Base-by-base conservation (phyloP, 495 filamentous ascomycete species). In the Penicillium fimorum region DNA sequence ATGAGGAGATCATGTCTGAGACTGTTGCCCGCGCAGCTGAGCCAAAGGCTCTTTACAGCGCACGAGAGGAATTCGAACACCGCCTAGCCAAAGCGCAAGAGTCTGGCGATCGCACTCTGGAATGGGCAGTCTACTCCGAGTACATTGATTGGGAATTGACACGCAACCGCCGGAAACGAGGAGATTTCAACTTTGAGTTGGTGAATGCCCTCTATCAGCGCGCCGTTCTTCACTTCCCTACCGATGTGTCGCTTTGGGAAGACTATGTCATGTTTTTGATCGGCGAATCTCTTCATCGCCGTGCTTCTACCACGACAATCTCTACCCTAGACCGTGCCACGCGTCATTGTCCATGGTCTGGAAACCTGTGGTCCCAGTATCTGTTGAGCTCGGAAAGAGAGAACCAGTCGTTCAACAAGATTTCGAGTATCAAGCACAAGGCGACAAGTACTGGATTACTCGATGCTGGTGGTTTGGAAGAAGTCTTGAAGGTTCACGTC, bases 341-440 rank as follows among this genome's bases (percentile, higher is more conserved):
- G 2, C 81, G 86, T 15, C 92, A 96, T 69, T 92, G 92, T 56
- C 93, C 94, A 2, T 96, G 91, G 89, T 95, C 90, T 15, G 92
- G 94, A 20, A 79, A 83, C 20, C 77, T 97, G 10, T 98, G 94
- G 94, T 87, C 92, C 4, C 85, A 91, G 58, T 91, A 91, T 56
- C 84, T 98, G 17, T 71, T 97, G 47, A 87, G 83, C 18, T 85
- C 89, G 11, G 94, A 97, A 73, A 82, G 84, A 32, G 87, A 87
- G 50, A 81, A 83, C 15, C 80, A 84, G 61, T 76, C 84, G 3
- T 96, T 92, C 61, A 70, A 84, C n/a, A 87, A 86, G 27, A 89
- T 97, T 41, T 88, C 92, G 58, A 77, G 84, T 33, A 91, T 96
- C 66, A 98, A 98, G 68, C 91, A 97, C 66, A 87, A 83, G 45